Conservation (phyloP, 768 basidiomycete species). For the Podaxis mareebaensis region DNA sequence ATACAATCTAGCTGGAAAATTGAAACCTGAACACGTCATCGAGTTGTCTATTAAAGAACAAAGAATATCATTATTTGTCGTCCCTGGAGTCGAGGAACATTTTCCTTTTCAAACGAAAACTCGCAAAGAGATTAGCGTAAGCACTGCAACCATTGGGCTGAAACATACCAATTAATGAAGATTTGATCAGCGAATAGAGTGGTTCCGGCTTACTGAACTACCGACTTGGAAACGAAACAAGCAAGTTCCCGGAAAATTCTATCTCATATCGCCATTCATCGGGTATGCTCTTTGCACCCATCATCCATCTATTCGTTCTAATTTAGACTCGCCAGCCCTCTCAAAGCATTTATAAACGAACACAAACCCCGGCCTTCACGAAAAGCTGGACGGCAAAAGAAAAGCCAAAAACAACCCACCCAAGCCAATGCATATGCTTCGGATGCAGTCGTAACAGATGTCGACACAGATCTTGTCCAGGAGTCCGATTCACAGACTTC, state of each 20-base stretch:
- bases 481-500: slow-evolving; percentile 71
- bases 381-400: slow-evolving; percentile 33
- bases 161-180: slow-evolving; percentile 6
- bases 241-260: slow-evolving; percentile 77
- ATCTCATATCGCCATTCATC: slow-evolving; percentile 94
- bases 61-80: slow-evolving; percentile 87
- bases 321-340: slow-evolving; percentile 36
- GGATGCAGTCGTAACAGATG: slow-evolving; percentile 17
- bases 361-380: slow-evolving; percentile 49
- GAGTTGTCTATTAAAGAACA: slow-evolving; percentile 90
- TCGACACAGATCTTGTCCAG: slow-evolving; percentile 39
- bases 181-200: slow-evolving; percentile 81
- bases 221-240: slow-evolving; percentile 91
- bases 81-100: slow-evolving; percentile 84
- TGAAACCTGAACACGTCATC: slow-evolving; percentile 70
- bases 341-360: slow-evolving; percentile 70
- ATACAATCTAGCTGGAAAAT: slow-evolving; percentile 76
- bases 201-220: slow-evolving; percentile 87
- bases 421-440: slow-evolving; percentile 16
- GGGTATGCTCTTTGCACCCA: slow-evolving; percentile 44
- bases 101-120: slow-evolving; percentile 92
- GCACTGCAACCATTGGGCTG: slow-evolving; percentile 22
- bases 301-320: slow-evolving; percentile 14
- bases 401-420: slow-evolving; percentile 12
- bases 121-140: slow-evolving; percentile 96